A percentile compares a stretch with the other conserved stretches of the same genome.
Evolutionary conservation across 306 rosid species (phyloP).

Genomic region (Luffa acutangula): DNA sequence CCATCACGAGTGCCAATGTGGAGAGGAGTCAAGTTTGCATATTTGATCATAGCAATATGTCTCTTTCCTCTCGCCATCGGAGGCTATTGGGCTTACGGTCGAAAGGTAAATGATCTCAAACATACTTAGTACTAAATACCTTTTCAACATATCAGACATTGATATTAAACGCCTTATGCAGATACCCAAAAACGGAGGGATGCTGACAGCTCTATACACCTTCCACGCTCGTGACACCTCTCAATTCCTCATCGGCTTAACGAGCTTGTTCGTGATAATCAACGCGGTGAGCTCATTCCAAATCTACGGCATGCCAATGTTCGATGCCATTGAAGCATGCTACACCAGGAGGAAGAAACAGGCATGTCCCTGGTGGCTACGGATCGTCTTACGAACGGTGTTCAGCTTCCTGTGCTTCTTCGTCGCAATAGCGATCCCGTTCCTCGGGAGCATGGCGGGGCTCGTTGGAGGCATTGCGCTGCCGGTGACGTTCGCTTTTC

Average conservation of each 20-base stretch:
- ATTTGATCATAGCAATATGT: conserved; percentile 28
- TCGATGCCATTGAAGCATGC: conserved; percentile 35
- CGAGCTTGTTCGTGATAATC: conserved; percentile 29
- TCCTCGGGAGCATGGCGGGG: conserved; percentile 34
- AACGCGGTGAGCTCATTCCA: conserved; percentile 38
- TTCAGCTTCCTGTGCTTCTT: conserved; percentile 30
- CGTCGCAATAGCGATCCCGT: conserved; percentile 31
- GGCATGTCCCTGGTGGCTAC: conserved; percentile 42
- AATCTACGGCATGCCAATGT: conserved; percentile 46
- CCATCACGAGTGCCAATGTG: conserved; percentile 55
- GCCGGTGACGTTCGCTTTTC: conserved; percentile 45
- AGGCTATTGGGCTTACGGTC: conserved; percentile 51
- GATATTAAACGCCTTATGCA: background rate
- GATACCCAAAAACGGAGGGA: conserved; percentile 41
- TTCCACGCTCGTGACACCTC: conserved; percentile 28
- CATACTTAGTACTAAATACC: background rate
- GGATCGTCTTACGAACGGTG: conserved; percentile 18
- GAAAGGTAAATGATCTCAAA: conserved; percentile 2
- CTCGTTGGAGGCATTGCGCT: conserved; percentile 38
- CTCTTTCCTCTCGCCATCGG: conserved; percentile 42
- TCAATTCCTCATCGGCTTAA: conserved; percentile 20
- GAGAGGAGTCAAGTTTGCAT: conserved; percentile 38
- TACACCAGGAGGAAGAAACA: conserved; percentile 34
- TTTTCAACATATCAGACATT: too few species aligned
- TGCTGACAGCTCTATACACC: conserved; percentile 25